A percentile compares a stretch with the other conserved stretches of the same genome.
These are phyloP conservation scores for Arachis stenosperma DNA, from an alignment of 306 rosid genomes.

Conservation along the genomic window DNA sequence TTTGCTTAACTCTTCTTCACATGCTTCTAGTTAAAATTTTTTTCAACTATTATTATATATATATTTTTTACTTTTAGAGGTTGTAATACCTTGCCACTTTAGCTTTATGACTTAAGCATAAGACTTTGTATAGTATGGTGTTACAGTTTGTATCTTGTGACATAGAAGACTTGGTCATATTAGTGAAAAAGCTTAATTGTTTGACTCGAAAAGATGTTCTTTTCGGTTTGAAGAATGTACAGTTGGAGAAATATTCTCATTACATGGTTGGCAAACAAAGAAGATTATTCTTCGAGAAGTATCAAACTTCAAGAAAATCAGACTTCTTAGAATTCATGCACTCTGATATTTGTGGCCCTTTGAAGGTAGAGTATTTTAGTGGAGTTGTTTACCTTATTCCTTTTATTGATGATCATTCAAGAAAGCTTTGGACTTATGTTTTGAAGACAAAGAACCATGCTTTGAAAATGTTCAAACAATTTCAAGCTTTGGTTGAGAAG, in stretches of 20 bases:
- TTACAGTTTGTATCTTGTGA: too few species aligned
- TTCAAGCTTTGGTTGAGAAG: not conserved
- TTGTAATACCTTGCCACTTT: too few species aligned
- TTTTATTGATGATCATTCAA: not conserved
- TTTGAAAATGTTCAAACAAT: not conserved
- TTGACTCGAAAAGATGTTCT: slow-evolving; percentile 1
- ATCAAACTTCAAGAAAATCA: not conserved
- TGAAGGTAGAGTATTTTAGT: too few species aligned
- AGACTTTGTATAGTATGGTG: too few species aligned
- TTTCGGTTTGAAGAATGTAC: not conserved
- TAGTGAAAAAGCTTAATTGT: not conserved
- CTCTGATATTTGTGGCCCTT: not conserved
- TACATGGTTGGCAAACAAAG: not conserved
- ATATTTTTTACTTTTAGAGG: too few species aligned
- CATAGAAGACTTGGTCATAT: not conserved
- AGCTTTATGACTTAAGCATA: too few species aligned
- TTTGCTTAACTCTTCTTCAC: too few species aligned
- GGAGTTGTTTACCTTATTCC: not conserved
- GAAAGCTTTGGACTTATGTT: not conserved
- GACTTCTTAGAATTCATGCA: not conserved
- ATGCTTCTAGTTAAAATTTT: too few species aligned
- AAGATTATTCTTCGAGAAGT: not conserved
- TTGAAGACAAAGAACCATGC: not conserved
- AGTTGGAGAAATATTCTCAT: not conserved
- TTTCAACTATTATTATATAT: too few species aligned